These are phyloP conservation scores for Orbilia javanica DNA, from an alignment of 2,329 filamentous ascomycete genomes.

Conservation along the genomic window DNA sequence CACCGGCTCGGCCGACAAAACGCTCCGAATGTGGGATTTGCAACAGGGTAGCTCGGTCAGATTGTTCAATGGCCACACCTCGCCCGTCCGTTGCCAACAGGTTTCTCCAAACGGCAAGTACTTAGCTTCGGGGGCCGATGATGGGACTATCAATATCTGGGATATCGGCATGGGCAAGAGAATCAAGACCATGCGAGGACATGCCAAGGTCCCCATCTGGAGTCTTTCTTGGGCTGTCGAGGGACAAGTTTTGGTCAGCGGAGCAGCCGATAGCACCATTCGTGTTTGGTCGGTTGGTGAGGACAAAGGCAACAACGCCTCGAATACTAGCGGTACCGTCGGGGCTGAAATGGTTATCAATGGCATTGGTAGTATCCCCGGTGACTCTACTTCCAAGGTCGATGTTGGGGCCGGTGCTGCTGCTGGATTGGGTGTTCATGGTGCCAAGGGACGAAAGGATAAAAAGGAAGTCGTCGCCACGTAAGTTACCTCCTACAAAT, in stretches of 20 bases:
- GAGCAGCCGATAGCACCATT: slow-evolving; percentile 91
- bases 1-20: slow-evolving; percentile 91
- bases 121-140: slow-evolving; percentile 88
- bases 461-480: slow-evolving; percentile 62
- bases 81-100: slow-evolving; percentile 85
- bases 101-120: slow-evolving; percentile 90
- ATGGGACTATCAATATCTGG: slow-evolving; percentile 94
- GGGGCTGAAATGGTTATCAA: slow-evolving; percentile 64
- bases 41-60: slow-evolving; percentile 86
- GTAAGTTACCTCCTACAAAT: slow-evolving; percentile 48
- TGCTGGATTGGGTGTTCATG: slow-evolving; percentile 65
- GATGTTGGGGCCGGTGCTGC: slow-evolving; percentile 69
- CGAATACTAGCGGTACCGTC: slow-evolving; percentile 67
- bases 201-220: slow-evolving; percentile 93
- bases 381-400: slow-evolving; percentile 65
- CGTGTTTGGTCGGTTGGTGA: slow-evolving; percentile 88
- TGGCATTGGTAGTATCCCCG: slow-evolving; percentile 65
- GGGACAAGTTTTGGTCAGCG: slow-evolving; percentile 88
- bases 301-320: slow-evolving; percentile 75
- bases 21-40: slow-evolving; percentile 97
- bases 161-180: slow-evolving; percentile 86
- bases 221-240: slow-evolving; percentile 94
- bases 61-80: slow-evolving; percentile 90
- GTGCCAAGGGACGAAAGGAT: slow-evolving; percentile 57
- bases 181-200: slow-evolving; percentile 92